A percentile compares a stretch with the other conserved stretches of the same genome.
These are phyloP conservation scores for Rhodotorula paludigena DNA, from an alignment of 768 basidiomycete species.

Conservation along the genomic window DNA sequence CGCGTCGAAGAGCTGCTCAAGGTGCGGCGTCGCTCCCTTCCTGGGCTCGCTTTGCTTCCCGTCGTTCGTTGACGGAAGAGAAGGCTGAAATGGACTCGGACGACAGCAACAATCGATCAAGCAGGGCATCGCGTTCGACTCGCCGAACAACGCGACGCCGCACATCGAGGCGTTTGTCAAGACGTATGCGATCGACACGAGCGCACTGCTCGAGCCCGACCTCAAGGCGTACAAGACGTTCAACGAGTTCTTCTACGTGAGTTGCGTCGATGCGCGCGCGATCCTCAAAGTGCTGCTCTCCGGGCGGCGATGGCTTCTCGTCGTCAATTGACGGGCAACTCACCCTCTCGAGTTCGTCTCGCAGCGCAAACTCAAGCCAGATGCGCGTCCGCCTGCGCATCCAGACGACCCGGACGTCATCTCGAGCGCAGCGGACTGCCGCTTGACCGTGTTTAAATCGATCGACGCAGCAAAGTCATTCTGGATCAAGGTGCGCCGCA, in stretches of 20 bases:
- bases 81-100: too few relatives aligned
- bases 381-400: conserved; percentile 59
- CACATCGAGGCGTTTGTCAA: conserved; percentile 48
- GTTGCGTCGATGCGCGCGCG: too few relatives aligned
- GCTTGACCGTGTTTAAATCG: conserved; percentile 63
- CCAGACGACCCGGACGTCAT: conserved; percentile 55
- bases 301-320: too few relatives aligned
- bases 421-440: conserved; percentile 66
- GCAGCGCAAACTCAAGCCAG: conserved; percentile 55
- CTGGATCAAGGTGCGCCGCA: conserved; percentile 53
- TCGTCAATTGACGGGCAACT: too few relatives aligned
- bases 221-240: conserved; percentile 60
- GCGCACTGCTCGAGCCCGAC: conserved; percentile 64
- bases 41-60: too few relatives aligned
- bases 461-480: conserved; percentile 60
- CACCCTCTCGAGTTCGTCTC: too few relatives aligned
- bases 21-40: neutral
- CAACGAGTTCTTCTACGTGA: conserved; percentile 73
- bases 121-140: conserved; percentile 30
- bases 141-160: conserved; percentile 40
- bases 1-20: conserved; percentile 23
- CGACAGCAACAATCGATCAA: conserved; percentile 16
- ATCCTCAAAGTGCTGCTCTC: too few relatives aligned
- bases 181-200: conserved; percentile 52
- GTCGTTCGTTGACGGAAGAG: too few relatives aligned